Base-by-base conservation (phyloP, 495 filamentous ascomycete species). In the Pyronema omphalodes region DNA sequence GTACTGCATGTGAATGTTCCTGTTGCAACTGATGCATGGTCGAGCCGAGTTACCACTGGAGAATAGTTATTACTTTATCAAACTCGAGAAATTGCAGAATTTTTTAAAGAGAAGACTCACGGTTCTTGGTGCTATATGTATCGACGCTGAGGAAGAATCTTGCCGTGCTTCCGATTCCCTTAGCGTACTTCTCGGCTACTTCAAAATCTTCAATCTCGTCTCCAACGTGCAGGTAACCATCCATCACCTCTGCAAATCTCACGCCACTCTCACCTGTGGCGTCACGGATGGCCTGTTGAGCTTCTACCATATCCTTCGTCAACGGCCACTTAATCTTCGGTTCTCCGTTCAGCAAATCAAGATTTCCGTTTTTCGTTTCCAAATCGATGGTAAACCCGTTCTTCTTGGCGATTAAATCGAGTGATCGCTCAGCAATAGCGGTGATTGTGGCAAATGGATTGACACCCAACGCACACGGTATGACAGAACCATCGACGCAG, bases 401-500 rank as follows among this genome's bases (percentile, higher is more conserved):
- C 37, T 67, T 63, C 54, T 61, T 55, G 6, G 69, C 67, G 44
- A 77, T 71, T 3, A 67, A 63, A 49, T 75, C 73, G 8, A 83
- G 70, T 0, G 73, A 75, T 34, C 80, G 71, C 65, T 83, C 79
- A 0, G 81, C 77, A 19, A 85, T 70, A 15, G 81, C 79, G 0
- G 80, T 73, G 37, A 83, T 82, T 3, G 80, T 85, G 12, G 78
- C 81, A 53, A 82, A 75, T n/a, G 79, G 79, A 58, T 84, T 84
- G 9, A 77, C 76, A 33, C 78, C 78, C 9, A 84, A 66, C n/a
- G 77, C 71, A 36, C 75, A 76, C 0, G 81, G 79, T 53, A 85
- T 73, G 1, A 78, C 65, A n/a, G 78, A 71, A 23, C 65, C 78
- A 63, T 85, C 81, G 1, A 75, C 78, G 52, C 78, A 74, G 17